Base-by-base conservation (phyloP, 2,329 filamentous ascomycete species). In the Alternaria viburni region DNA sequence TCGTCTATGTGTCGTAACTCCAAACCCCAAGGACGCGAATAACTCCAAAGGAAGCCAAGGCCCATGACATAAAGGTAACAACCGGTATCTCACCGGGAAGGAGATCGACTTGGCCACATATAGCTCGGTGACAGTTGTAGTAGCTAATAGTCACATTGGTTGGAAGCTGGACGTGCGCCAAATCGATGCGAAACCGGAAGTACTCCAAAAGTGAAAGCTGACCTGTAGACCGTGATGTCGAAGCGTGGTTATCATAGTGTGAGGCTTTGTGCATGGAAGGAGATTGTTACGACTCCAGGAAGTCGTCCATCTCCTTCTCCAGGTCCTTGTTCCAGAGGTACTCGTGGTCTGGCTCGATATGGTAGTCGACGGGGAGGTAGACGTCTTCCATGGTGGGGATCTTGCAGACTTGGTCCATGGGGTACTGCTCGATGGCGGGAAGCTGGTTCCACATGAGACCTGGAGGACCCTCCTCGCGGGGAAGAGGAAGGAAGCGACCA, bases 401-500 rank as follows among this genome's bases (percentile, higher is more conserved):
- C 26, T 69, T 69, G 32, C 70, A 69, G 13, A 79, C 73, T 43
- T 81, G 73, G 36, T 85, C 83, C 1, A 84, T 70, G 2, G 70
- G 61, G 30, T 80, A 80, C 59, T 79, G 77, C 45, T 75, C 72
- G 19, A 83, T 56, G 23, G 75, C 73, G 6, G 75, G 69, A 3
- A 81, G 74, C 58, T 83, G 79, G 57, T 77, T 77, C 82, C 82
- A 85, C 6, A 73, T 70, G 17, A 83, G 77, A 4, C 76, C 78
- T 5, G 73, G 70, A 50, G 81, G 79, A n/a, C 77, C 77, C 7
- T 74, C 68, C 50, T 83, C 78, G 6, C 83, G 81, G 30, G 83
- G 83, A 11, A 81, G 68, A n/a, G 80, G 79, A 5, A 80, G 71
- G 66, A 79, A 84, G 17, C 83, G 71, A 21, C 82, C 81, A 46